These are phyloP conservation scores for Hansenula sp. DNA, from an alignment of 1,139 yeast genomes.

Conservation along the genomic window DNA sequence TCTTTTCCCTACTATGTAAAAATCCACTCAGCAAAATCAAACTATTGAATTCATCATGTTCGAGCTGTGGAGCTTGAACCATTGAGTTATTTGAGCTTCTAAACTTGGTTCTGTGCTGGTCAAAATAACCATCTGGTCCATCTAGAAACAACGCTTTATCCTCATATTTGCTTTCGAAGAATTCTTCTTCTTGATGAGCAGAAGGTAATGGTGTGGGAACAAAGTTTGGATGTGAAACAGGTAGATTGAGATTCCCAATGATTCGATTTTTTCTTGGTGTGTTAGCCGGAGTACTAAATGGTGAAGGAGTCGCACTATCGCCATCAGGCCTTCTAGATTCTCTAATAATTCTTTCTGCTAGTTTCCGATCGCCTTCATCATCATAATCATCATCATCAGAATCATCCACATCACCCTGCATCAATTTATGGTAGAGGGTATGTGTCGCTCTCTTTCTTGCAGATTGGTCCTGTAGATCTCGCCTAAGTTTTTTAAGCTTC, in stretches of 20 bases:
- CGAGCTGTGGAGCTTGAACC: slow-evolving; percentile 64
- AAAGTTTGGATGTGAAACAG: slow-evolving; percentile 24
- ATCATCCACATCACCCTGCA: slow-evolving; percentile 33
- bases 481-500: slow-evolving; percentile 3
- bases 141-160: slow-evolving; percentile 68
- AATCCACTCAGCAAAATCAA: slow-evolving; percentile 41
- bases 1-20: slow-evolving; percentile 39
- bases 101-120: slow-evolving; percentile 58
- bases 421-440: slow-evolving; percentile 30
- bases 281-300: slow-evolving; percentile 20
- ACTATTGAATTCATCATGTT: slow-evolving; percentile 58
- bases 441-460: slow-evolving; percentile 48
- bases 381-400: slow-evolving; percentile 30
- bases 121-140: slow-evolving; percentile 89
- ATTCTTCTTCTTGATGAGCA: slow-evolving; percentile 27
- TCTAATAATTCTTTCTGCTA: slow-evolving; percentile 44
- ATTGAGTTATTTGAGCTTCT: slow-evolving; percentile 62
- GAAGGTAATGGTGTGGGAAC: slow-evolving; percentile 35
- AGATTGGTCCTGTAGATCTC: slow-evolving; percentile 32
- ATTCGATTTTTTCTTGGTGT: slow-evolving; percentile 17
- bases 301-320: slow-evolving; percentile 20
- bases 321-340: slow-evolving; percentile 23
- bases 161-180: slow-evolving; percentile 35
- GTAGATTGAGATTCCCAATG: slow-evolving; percentile 24
- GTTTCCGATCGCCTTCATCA: slow-evolving; percentile 34